Evolutionary conservation across 2,329 filamentous ascomycete species (phyloP).

Genomic region (Aspergillus fumigatiaffinis): DNA sequence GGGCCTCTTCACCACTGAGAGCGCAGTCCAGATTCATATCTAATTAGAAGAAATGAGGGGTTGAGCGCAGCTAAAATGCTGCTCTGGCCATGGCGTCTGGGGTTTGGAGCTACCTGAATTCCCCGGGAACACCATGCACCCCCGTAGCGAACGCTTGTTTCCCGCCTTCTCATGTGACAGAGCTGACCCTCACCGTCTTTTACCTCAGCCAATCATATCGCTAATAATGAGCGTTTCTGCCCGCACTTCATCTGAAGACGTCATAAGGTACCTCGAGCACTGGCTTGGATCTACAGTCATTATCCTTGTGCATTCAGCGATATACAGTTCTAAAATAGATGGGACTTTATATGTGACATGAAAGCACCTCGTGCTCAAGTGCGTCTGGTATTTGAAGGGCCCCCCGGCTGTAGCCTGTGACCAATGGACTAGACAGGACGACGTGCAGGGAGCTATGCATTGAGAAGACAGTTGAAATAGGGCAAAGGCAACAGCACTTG

Average conservation of each 20-base stretch:
- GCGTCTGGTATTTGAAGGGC: background rate
- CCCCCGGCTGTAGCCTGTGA: background rate
- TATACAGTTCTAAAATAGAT: background rate
- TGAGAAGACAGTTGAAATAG: background rate
- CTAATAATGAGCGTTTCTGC: background rate
- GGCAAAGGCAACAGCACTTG: background rate
- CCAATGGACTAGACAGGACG: background rate
- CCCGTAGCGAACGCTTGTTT: background rate
- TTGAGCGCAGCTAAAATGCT: slow-evolving; percentile 8
- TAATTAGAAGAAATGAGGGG: slow-evolving; percentile 3
- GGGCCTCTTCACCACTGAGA: slow-evolving; percentile 14
- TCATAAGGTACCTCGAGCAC: background rate
- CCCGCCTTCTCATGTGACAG: slow-evolving; percentile 17
- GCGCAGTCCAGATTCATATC: slow-evolving; percentile 15
- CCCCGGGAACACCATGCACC: background rate
- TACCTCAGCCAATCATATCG: background rate
- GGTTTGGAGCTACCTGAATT: background rate
- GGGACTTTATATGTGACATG: background rate
- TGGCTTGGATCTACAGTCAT: background rate
- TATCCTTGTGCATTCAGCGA: background rate
- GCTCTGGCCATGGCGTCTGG: slow-evolving; percentile 13
- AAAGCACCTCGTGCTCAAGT: background rate
- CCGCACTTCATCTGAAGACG: background rate
- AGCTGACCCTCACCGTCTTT: slow-evolving; percentile 1
- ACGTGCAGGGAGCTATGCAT: background rate